phyloP scores from a whole-genome alignment of 1,139 yeast species.

The Scheffersomyces stambukii region DNA sequence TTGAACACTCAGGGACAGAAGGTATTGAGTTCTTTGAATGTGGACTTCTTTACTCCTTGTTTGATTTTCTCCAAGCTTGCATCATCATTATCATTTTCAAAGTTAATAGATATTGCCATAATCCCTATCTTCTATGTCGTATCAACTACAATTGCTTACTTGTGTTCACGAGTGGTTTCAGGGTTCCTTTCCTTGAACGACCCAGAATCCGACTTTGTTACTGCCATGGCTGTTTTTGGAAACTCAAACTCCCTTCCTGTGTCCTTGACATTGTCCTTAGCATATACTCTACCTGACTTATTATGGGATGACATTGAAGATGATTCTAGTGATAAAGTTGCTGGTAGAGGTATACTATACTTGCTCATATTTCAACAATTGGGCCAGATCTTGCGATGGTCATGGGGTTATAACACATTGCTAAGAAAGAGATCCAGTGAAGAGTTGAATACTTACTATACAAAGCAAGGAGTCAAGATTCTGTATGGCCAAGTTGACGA shows the following conservation, averaged over 20 bases:
- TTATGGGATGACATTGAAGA: conserved; percentile 69
- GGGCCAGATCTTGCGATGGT: conserved; percentile 83
- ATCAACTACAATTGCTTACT: conserved; percentile 58
- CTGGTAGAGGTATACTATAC: conserved; percentile 76
- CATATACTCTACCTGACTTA: conserved; percentile 68
- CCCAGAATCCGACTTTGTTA: conserved; percentile 73
- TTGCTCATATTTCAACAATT: conserved; percentile 77
- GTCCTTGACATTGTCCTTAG: conserved; percentile 66
- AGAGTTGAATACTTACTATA: conserved; percentile 34
- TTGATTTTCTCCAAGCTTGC: conserved; percentile 79
- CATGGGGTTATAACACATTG: conserved; percentile 84
- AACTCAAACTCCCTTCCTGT: conserved; percentile 79
- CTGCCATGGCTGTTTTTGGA: conserved; percentile 88
- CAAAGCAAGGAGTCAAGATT: conserved; percentile 10
- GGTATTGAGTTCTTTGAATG: conserved; percentile 63
- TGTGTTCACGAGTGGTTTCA: conserved; percentile 50
- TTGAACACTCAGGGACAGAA: conserved; percentile 62
- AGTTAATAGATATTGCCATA: conserved; percentile 63
- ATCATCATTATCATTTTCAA: conserved; percentile 62
- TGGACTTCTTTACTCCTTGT: conserved; percentile 80
- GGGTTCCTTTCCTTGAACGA: conserved; percentile 47
- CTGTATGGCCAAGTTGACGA: conserved; percentile 11
- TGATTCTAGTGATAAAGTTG: conserved; percentile 68
- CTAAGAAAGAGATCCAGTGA: conserved; percentile 47
- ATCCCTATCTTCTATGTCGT: conserved; percentile 71